Percentiles rank a stretch among this genome's conserved stretches.
Evolutionary conservation across 2,329 filamentous ascomycete species (phyloP).

Genomic region (Ambrosiella xylebori): DNA sequence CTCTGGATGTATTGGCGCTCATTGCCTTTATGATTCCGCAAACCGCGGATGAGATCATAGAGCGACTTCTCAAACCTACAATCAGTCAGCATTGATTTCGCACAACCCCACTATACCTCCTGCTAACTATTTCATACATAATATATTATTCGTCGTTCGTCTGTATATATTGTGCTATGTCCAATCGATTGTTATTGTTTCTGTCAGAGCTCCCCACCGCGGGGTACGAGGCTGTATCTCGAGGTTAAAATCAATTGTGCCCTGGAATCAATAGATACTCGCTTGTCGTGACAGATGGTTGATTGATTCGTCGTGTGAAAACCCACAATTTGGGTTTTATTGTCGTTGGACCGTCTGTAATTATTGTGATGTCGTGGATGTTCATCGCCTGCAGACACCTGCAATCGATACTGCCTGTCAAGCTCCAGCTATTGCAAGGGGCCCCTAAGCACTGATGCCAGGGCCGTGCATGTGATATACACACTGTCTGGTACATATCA

Average conservation of each 20-base stretch:
- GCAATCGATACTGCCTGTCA: not conserved
- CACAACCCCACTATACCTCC: too few species aligned
- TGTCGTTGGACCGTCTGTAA: not conserved
- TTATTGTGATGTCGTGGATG: not conserved
- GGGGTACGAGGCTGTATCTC: constrained; percentile 3
- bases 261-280: not conserved
- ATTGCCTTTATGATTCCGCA: constrained; percentile 87
- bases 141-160: not conserved
- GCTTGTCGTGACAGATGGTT: too few species aligned
- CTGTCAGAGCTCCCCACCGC: not conserved
- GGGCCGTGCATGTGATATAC: not conserved
- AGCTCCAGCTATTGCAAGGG: not conserved
- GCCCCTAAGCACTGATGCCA: constrained; percentile 5
- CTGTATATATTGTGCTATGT: not conserved
- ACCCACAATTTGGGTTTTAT: too few species aligned
- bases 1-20: constrained; percentile 92
- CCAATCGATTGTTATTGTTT: not conserved
- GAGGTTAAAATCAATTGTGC: not conserved
- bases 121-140: too few species aligned
- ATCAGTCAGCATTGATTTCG: not conserved
- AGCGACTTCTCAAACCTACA: constrained; percentile 95
- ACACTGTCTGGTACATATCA: not conserved
- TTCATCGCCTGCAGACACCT: not conserved
- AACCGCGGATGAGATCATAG: constrained; percentile 92
- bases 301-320: too few species aligned